phyloP scores from a whole-genome alignment of 192 early-diverging fungal genomes.

The Coemansia aciculifera region DNA sequence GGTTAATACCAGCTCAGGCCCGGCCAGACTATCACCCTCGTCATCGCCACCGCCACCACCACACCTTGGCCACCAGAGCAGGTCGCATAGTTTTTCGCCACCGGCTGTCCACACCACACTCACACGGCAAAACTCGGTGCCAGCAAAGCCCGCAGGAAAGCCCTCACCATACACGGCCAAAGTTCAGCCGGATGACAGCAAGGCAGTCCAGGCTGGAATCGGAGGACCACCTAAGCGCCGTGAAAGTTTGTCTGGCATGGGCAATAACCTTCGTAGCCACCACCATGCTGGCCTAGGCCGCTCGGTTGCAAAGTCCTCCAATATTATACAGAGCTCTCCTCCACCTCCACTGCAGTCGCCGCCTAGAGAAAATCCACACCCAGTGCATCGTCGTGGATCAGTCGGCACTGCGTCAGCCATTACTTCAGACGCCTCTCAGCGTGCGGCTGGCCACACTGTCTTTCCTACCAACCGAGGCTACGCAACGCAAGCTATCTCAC shows the following conservation, averaged over 20 bases:
- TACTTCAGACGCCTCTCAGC: constrained; percentile 15
- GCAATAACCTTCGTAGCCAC: constrained; percentile 46
- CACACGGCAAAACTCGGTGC: neutral
- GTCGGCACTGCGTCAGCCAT: constrained; percentile 13
- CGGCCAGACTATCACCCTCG: neutral
- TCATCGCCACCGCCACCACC: neutral
- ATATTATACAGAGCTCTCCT: neutral
- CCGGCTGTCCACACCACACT: constrained; percentile 6
- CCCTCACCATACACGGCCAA: constrained; percentile 26
- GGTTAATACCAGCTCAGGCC: constrained; percentile 14
- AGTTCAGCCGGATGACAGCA: neutral
- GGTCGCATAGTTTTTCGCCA: neutral
- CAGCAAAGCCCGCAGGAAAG: neutral
- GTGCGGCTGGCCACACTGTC: constrained; percentile 18
- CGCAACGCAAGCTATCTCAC: neutral
- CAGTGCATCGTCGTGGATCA: constrained; percentile 28
- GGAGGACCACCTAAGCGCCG: constrained; percentile 40
- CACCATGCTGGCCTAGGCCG: constrained; percentile 33
- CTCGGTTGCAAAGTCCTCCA: constrained; percentile 17
- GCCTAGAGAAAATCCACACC: neutral
- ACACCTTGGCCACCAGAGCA: neutral
- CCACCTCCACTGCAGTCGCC: neutral
- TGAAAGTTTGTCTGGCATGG: constrained; percentile 49
- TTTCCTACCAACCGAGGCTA: constrained; percentile 27
- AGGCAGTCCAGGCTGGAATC: constrained; percentile 20